Evolutionary conservation across 176 grass and related monocot genomes (phyloP).

Genomic region (Zea mays): DNA sequence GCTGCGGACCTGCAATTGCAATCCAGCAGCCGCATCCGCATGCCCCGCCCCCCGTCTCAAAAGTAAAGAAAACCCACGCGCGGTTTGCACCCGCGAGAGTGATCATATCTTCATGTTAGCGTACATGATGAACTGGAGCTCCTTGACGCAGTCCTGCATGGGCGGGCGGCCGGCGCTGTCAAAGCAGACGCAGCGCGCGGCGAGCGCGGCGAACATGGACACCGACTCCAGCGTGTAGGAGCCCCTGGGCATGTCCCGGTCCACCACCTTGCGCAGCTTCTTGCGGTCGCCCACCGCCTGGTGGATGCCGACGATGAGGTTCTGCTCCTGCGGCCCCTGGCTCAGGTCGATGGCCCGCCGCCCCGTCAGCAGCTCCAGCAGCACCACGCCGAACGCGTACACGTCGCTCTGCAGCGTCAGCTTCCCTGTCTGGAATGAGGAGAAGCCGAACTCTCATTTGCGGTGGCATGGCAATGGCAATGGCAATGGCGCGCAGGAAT

Average conservation of each 20-base stretch:
- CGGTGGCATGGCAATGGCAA: not conserved
- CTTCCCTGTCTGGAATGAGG: conserved; percentile 94
- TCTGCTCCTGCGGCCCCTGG: conserved; percentile 74
- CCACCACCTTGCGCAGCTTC: conserved; percentile 80
- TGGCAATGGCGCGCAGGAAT: not conserved
- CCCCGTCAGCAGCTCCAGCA: conserved; percentile 94
- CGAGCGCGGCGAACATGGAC: conserved; percentile 70
- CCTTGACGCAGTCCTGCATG: conserved; percentile 84
- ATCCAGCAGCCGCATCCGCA: not conserved
- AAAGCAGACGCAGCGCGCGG: conserved; percentile 81
- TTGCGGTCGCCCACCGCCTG: conserved; percentile 68
- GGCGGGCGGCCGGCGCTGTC: conserved; percentile 72
- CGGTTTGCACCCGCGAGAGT: too few species aligned
- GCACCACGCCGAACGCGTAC: conserved; percentile 96
- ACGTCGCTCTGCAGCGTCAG: conserved; percentile 94
- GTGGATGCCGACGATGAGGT: conserved; percentile 81
- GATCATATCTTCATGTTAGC: conserved; percentile 83
- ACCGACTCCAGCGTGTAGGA: conserved; percentile 78
- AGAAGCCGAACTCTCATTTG: not conserved
- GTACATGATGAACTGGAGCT: conserved; percentile 80
- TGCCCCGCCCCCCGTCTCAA: conserved; percentile 1
- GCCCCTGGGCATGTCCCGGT: conserved; percentile 65
- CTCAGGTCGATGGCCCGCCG: conserved; percentile 91
- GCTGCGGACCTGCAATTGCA: not conserved
- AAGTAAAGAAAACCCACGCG: not conserved